Percentiles rank a stretch among this genome's conserved stretches.
These are phyloP conservation scores for Pseudogymnoascus sp. DNA, from an alignment of 2,329 filamentous ascomycete species.

Conservation along the genomic window DNA sequence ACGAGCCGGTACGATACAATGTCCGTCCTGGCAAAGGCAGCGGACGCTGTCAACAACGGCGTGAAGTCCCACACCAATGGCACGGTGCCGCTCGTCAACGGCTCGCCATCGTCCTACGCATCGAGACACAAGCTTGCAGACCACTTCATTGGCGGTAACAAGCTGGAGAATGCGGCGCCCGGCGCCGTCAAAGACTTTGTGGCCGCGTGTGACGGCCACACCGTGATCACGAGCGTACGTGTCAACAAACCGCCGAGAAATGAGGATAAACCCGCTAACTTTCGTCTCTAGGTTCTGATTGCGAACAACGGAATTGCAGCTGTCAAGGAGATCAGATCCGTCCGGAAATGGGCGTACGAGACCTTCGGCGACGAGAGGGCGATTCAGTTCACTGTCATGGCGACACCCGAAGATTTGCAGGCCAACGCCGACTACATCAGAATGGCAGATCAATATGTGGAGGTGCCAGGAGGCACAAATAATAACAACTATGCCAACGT, in stretches of 20 bases:
- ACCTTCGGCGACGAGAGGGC: conserved; percentile 96
- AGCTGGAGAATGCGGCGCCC: conserved; percentile 69
- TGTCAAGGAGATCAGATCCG: conserved; percentile 97
- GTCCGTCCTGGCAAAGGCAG: conserved; percentile 3
- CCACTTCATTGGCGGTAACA: conserved; percentile 96
- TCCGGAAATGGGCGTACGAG: conserved; percentile 99
- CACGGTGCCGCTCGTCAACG: conserved; percentile 46
- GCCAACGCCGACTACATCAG: conserved; percentile 99
- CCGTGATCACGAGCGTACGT: conserved; percentile 93
- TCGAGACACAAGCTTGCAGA: conserved; percentile 75
- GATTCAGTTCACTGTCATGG: conserved; percentile 99
- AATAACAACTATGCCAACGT: conserved; percentile 99
- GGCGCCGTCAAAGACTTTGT: conserved; percentile 97
- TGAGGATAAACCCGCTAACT: conserved; percentile 15
- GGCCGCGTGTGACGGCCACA: conserved; percentile 80
- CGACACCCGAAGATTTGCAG: conserved; percentile 91
- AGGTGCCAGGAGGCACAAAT: conserved; percentile 97
- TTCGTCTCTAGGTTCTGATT: conserved; percentile 69
- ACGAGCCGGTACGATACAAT: background rate
- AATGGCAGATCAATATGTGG: conserved; percentile 99
- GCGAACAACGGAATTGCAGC: conserved; percentile 99
- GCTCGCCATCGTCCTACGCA: conserved; percentile 56
- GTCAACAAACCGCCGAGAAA: background rate
- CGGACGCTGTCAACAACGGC: conserved; percentile 19
- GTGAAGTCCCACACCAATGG: conserved; percentile 25